Evolutionary conservation across 306 rosid genomes (phyloP), one percentile per base, ranked within the genome.

Genomic region (Prunus campanulata): DNA sequence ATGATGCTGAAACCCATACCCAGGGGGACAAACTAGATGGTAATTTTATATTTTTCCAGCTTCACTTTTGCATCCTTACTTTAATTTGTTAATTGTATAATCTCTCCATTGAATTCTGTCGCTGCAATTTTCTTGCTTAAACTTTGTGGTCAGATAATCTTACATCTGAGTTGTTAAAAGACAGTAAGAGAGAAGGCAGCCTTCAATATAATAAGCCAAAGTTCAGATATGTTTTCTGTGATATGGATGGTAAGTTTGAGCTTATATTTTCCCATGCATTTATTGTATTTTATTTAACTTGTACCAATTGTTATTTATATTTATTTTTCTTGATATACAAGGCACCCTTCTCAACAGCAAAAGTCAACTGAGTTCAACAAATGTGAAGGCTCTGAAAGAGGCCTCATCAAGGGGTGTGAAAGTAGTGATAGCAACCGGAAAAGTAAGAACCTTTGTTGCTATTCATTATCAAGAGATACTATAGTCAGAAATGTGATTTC

Each of bases 401-500:
- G 99, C 89, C 46, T 62, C 83, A 52, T 84, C 85, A 46, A 92
- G 93, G 85, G 99, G 97, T 80, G 92, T 92, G 80, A 90, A 95
- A 82, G 84, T 95, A 85, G 93, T 95, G 78, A 89, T 95, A 73
- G 98, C 98, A 81, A 95, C 98, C 0, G 98, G 98, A 80, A 95
- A 95, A 87, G 97, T 95, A 88, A 82, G 93, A 66, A 22, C 15
- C 82, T 49, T 68, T 78, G 18, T 42, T 71, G 49, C 25, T 6
- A 14, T 46, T 71, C 60, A 55, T 19, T 77, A 8, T 56, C 48
- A 27, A 11, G 68, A 46, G 60, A 68, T 13, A 57, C 14, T 49
- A 15, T 46, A 42, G 30, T n/a, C 62, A 5, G 62, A 59, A 59
- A 48, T 30, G 2, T 60, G 51, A 20, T 35, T 60, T 44, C 70